These are phyloP conservation scores for Brassica hybrid DNA, from an alignment of 441 rosid genomes.

Conservation along the genomic window DNA sequence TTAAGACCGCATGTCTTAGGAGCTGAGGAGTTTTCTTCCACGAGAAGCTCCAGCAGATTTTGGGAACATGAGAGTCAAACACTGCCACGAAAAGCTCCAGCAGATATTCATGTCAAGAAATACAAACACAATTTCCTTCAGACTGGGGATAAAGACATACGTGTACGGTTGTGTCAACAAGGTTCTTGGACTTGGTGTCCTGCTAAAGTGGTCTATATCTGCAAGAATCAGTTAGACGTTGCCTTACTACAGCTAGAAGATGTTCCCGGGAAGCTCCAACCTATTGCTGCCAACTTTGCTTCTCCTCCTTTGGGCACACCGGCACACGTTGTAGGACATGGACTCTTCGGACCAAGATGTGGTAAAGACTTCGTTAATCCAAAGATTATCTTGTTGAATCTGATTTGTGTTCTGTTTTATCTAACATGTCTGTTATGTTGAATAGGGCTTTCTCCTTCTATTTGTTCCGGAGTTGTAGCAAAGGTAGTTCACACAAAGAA, in stretches of 20 bases:
- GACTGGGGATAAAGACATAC: constrained; percentile 53
- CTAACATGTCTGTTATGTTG: constrained; percentile 24
- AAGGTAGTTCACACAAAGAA: constrained; percentile 74
- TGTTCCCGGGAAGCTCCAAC: constrained; percentile 64
- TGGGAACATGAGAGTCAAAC: constrained; percentile 41
- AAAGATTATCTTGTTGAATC: not conserved
- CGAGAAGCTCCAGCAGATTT: constrained; percentile 21
- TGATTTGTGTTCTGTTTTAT: not conserved
- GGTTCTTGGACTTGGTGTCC: constrained; percentile 84
- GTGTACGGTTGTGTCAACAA: constrained; percentile 71
- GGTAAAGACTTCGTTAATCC: constrained; percentile 50
- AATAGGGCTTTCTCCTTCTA: constrained; percentile 80
- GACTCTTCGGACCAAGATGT: constrained; percentile 89
- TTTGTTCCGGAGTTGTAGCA: constrained; percentile 82
- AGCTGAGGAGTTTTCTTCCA: constrained; percentile 47
- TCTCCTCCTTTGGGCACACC: constrained; percentile 74
- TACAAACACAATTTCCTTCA: constrained; percentile 47
- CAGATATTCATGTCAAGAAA: constrained; percentile 37
- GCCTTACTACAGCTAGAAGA: constrained; percentile 80
- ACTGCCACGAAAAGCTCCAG: constrained; percentile 29
- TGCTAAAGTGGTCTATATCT: constrained; percentile 75
- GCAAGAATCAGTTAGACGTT: constrained; percentile 85
- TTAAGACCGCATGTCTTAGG: constrained; percentile 30
- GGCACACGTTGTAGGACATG: constrained; percentile 89
- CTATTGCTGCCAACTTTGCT: constrained; percentile 54